Conservation (phyloP, 768 basidiomycete genomes). For the Fomitopsis serialis region DNA sequence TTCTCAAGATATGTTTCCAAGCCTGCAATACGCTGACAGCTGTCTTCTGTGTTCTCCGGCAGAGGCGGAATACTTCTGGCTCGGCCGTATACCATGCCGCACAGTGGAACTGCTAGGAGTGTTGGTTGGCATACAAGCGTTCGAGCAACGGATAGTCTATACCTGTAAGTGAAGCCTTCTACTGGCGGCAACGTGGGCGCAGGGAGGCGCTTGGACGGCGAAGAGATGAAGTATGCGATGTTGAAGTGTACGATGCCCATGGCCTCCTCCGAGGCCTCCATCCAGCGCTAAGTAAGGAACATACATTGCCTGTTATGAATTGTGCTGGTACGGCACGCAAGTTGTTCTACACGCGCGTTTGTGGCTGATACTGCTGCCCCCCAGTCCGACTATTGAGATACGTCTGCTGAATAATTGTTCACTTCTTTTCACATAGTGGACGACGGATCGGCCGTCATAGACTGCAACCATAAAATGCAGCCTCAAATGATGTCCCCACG, state of each 20-base stretch:
- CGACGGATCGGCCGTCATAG: constrained; percentile 70
- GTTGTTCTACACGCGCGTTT: too few relatives aligned
- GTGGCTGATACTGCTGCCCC: too few relatives aligned
- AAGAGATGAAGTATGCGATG: too few relatives aligned
- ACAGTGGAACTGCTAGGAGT: constrained; percentile 56
- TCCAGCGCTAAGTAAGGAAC: too few relatives aligned
- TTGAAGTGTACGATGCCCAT: too few relatives aligned
- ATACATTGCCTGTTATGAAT: too few relatives aligned
- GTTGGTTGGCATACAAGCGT: constrained; percentile 55
- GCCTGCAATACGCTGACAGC: not conserved
- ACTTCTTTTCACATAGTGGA: constrained; percentile 44
- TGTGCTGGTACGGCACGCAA: too few relatives aligned
- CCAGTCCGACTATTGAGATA: too few relatives aligned
- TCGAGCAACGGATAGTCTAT: constrained; percentile 58
- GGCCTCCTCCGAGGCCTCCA: too few relatives aligned
- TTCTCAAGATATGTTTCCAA: not conserved
- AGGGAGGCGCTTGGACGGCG: too few relatives aligned
- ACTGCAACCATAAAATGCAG: constrained; percentile 48
- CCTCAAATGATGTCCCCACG: constrained; percentile 16
- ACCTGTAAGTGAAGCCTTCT: constrained; percentile 35
- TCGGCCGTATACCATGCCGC: constrained; percentile 68
- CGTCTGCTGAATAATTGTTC: too few relatives aligned
- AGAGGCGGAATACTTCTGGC: constrained; percentile 65
- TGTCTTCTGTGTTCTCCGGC: not conserved
- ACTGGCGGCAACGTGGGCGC: not conserved